Evolutionary conservation across 2,329 filamentous ascomycete genomes (phyloP).

Genomic region (Coniochaeta sp.): DNA sequence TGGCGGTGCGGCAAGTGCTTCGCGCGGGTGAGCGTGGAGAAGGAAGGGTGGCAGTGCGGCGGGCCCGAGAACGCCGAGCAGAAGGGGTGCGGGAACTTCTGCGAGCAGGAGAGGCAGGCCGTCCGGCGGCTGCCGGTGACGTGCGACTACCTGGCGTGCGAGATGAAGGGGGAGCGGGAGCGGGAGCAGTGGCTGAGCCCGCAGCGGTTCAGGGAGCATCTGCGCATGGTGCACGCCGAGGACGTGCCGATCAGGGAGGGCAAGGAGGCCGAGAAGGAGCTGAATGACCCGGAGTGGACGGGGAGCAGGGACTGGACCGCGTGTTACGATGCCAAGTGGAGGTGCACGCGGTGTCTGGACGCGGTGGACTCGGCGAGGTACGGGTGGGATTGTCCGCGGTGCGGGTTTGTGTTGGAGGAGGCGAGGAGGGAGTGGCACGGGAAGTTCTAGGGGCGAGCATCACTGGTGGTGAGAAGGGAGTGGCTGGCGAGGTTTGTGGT

Average conservation of each 20-base stretch:
- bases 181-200: background rate
- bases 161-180: slow-evolving; percentile 1
- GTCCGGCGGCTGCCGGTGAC: background rate
- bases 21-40: slow-evolving; percentile 31
- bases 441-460: background rate
- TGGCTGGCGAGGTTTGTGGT: background rate
- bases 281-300: background rate
- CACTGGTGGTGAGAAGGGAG: background rate
- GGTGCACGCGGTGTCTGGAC: background rate
- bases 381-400: background rate
- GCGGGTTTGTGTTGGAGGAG: background rate
- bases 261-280: background rate
- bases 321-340: background rate
- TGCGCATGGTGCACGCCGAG: background rate
- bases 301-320: background rate
- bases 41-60: slow-evolving; percentile 36
- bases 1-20: slow-evolving; percentile 51
- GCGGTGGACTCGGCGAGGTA: background rate
- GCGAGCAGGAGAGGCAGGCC: slow-evolving; percentile 34
- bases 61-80: background rate
- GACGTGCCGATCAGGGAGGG: background rate
- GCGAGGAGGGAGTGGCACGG: background rate
- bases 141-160: slow-evolving; percentile 1
- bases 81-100: slow-evolving; percentile 32
- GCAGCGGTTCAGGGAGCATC: background rate